A percentile compares a stretch with the other conserved stretches of the same genome.
Conservation (phyloP, 2,329 filamentous ascomycete genomes). For the Colletotrichum sp. region DNA sequence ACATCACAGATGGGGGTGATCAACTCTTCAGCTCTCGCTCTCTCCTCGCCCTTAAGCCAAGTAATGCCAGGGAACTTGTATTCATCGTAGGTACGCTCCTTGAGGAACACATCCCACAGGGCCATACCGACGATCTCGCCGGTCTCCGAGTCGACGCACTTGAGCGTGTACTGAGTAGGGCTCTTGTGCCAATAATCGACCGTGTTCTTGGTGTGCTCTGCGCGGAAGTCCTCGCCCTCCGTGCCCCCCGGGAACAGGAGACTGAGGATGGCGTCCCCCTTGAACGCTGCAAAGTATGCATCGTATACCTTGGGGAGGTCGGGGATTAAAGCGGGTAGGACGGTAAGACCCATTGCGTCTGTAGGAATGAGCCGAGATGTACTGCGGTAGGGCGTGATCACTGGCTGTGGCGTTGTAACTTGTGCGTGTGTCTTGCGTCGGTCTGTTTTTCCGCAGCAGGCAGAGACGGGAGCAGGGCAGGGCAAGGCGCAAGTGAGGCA, state of each 20-base stretch:
- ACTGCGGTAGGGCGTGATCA: not conserved
- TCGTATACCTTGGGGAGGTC: conserved; percentile 53
- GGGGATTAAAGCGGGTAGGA: conserved; percentile 49
- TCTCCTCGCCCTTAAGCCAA: conserved; percentile 49
- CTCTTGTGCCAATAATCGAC: conserved; percentile 43
- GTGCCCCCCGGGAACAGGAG: conserved; percentile 46
- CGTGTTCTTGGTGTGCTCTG: conserved; percentile 45
- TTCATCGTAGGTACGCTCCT: conserved; percentile 42
- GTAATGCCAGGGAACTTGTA: conserved; percentile 47
- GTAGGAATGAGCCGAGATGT: not conserved
- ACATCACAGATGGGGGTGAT: conserved; percentile 45
- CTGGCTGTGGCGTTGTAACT: not conserved
- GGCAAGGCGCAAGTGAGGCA: not conserved
- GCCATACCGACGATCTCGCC: conserved; percentile 52
- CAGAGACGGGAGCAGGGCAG: not conserved
- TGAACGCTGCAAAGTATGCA: conserved; percentile 51
- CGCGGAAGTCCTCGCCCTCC: conserved; percentile 41
- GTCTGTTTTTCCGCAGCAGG: not conserved
- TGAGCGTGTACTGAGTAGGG: conserved; percentile 49
- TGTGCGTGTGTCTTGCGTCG: not conserved
- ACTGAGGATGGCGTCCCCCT: conserved; percentile 42
- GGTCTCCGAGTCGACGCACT: conserved; percentile 48
- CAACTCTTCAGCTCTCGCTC: conserved; percentile 46
- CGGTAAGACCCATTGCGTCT: conserved; percentile 39
- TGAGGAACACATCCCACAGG: conserved; percentile 47